Base-by-base conservation (phyloP, 179 eudicot genomes). In the Nepenthes alata region DNA sequence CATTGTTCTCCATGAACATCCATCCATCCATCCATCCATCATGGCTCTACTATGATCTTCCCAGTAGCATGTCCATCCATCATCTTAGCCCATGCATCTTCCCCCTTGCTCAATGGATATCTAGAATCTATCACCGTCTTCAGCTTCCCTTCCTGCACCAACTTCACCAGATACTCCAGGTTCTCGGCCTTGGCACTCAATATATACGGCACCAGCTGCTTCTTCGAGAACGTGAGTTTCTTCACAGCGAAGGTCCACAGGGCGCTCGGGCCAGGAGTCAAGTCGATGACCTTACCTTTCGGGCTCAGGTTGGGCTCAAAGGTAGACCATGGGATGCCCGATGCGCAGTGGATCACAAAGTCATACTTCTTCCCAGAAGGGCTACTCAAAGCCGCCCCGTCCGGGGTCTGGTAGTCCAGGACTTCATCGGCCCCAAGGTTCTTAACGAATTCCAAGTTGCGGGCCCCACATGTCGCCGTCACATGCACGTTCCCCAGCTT, bases 401-500 rank as follows among this genome's bases (percentile, higher is more conserved):
- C 83, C 0, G 83, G 83, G 39, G 90, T 77, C 61, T 66, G 77
- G 68, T 85, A 87, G 74, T 87, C 90, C 2, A 87, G 35, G 37
- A 87, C 88, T 77, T 87, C 88, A 44, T 87, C 86, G 0, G 95
- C 95, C 12, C 95, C 95, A 53, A 85, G 69, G 64, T 80, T 70
- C 73, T 73, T 85, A 25, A 85, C 88, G 11, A 87, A 70, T 4
- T 80, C 86, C 6, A 87, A 56, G 69, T 87, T 87, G 48, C 86
- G 88, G 0, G 80, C 84, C 36, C 95, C 91, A 75, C 95, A 87
- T 0, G 95, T 87, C 34, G 90, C 81, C 0, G 88, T 87, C 12
- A 87, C 83, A 11, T 85, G 91, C 0, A 75, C 41, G 59, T 87
- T 87, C 37, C 86, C 91, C 0, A 80, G 77, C 79, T 80, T 85